Evolutionary conservation across 2,329 filamentous ascomycete species (phyloP), one percentile per base, ranked within the genome.

Genomic region (Fusarium sacchari): DNA sequence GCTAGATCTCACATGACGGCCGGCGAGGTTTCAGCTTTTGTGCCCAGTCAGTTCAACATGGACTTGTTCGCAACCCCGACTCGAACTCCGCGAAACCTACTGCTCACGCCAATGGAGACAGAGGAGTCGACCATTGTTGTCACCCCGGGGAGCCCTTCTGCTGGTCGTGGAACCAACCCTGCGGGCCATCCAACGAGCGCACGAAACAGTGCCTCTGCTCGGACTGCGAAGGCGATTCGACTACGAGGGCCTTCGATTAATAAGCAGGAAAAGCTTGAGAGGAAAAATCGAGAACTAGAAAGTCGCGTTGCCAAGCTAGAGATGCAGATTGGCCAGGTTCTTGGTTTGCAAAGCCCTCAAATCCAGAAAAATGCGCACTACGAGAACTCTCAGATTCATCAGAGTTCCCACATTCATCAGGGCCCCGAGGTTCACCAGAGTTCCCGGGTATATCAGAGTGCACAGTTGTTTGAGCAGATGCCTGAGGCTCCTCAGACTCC

Each of bases 121-220:
- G 42, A 44, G 4, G 30, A 20, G 9, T 37, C 44, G 4, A 26
- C 53, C 1, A 55, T 40, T 5, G 26, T 32, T 7, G 24, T 17
- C 17, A 75, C 30, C 1, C 75, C 72, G 2, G 32, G 22, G 9
- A 77, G 74, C n/a, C 74, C 76, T 6, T 77, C 74, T 5, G 52
- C 57, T 5, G 76, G 72, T 4, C 67, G 74, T 49, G 67, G 58
- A 7, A 10, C 9, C 13, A 49, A 14, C 6, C 30, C 12, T 9
- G 37, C 24, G 8, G 60, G 26, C 22, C 15, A 14, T 1, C 2
- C 40, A 22, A 30, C 7, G 7, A n/a, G 24, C 2, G 30, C 18
- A 22, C 66, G 39, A 26, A 59, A 17, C 22, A 5, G 18, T 12
- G 13, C 44, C 2, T 28, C 43, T 24, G 22, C 30, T 15, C 59